Conservation (phyloP, 116 monocot genomes). For the Iris pallida region DNA sequence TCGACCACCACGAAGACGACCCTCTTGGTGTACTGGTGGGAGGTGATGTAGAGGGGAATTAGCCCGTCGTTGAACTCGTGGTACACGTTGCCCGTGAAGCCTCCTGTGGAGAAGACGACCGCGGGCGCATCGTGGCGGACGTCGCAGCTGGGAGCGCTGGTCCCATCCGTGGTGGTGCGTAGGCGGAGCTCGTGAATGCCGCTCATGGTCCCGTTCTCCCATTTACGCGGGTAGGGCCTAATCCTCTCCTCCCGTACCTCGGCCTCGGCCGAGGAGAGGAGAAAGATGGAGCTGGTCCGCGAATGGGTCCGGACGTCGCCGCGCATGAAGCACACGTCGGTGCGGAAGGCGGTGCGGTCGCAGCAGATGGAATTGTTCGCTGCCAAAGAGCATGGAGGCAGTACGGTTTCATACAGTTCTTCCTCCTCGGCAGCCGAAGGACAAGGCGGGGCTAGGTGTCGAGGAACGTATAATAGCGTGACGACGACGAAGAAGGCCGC, state of each 20-base stretch:
- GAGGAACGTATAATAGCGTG: too few species aligned
- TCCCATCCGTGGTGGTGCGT: not conserved
- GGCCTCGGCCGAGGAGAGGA: not conserved
- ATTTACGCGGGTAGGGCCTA: conserved; percentile 68
- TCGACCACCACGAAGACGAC: conserved; percentile 51
- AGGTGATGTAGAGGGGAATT: conserved; percentile 61
- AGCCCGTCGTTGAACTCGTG: conserved; percentile 80
- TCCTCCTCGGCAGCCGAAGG: not conserved
- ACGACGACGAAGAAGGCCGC: too few species aligned
- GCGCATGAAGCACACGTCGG: conserved; percentile 38
- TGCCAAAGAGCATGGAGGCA: conserved; percentile 9
- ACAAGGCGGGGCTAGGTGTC: too few species aligned
- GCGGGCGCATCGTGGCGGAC: conserved; percentile 49
- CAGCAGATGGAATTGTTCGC: conserved; percentile 32
- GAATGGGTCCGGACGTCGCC: conserved; percentile 13
- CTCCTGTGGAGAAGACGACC: conserved; percentile 63
- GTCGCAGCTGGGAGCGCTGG: conserved; percentile 31
- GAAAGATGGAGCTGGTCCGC: not conserved
- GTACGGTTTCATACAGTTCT: too few species aligned
- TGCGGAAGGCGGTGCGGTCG: conserved; percentile 26
- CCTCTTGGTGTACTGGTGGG: conserved; percentile 25
- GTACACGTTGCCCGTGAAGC: conserved; percentile 79
- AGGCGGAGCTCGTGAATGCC: conserved; percentile 48
- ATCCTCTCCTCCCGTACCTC: conserved; percentile 24
- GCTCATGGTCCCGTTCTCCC: conserved; percentile 43